Evolutionary conservation across 306 rosid genomes (phyloP).

Genomic region (Rubus parviflorus): DNA sequence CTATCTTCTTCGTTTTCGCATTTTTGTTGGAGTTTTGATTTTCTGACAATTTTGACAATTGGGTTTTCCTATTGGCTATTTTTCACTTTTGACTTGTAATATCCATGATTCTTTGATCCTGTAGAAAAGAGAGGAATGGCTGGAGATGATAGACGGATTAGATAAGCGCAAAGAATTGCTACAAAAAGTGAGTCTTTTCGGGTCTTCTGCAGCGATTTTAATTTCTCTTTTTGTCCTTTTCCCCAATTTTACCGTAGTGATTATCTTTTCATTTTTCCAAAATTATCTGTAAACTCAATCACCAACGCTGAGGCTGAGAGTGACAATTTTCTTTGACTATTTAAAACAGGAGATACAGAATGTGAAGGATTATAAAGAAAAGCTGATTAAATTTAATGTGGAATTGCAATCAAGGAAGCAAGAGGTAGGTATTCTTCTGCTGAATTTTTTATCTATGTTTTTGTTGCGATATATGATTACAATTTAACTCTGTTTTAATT

Average conservation of each 20-base stretch:
- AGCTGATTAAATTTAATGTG: slow-evolving; percentile 31
- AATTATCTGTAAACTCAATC: slow-evolving; percentile 16
- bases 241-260: not conserved
- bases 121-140: slow-evolving; percentile 48
- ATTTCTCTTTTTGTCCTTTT: not conserved
- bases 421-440: slow-evolving; percentile 52
- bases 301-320: not conserved
- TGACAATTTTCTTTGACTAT: not conserved
- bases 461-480: not conserved
- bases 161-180: slow-evolving; percentile 24
- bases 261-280: not conserved
- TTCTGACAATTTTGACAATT: not conserved
- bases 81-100: not conserved
- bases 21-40: not conserved
- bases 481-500: not conserved
- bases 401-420: slow-evolving; percentile 40
- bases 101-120: slow-evolving; percentile 7
- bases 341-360: slow-evolving; percentile 45
- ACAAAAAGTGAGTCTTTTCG: slow-evolving; percentile 36
- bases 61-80: not conserved
- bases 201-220: not conserved
- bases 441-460: not conserved
- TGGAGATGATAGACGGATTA: slow-evolving; percentile 26
- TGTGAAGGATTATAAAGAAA: slow-evolving; percentile 25
- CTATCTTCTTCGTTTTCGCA: not conserved